Evolutionary conservation across 306 rosid genomes (phyloP), one percentile per base, ranked within the genome.

Genomic region (Arachis hypogaea): DNA sequence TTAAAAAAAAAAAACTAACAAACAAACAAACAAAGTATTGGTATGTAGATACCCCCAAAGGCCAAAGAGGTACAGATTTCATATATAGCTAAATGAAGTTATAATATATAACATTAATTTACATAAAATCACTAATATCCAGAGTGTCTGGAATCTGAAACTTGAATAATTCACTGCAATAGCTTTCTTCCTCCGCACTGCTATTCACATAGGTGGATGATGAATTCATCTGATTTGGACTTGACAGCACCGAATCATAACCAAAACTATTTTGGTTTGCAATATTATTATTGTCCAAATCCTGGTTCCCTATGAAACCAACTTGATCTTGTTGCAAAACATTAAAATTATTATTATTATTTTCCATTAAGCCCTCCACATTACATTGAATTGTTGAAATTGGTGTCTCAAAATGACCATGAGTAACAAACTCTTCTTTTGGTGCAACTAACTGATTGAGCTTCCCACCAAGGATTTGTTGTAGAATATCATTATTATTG

Each of bases 91-190:
- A 22, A 22, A 22, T 22, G 28, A 22, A 22, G 4, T 33, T 2
- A 33, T 33, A 33, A 33, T 33, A 33, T 33, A 14, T 36, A n/a
- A 54, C 47, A 2, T 63, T 8, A 67, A 71, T 81, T 81, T 80
- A 90, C 91, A 89, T 59, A 50, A 85, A 76, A 42, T 83, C 85
- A 64, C 44, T 78, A 43, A 92, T 81, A 41, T 88, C 90, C 73
- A 89, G 80, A 78, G 77, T 70, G 63, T 85, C 89, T 5, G 96
- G 96, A 73, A 89, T 85, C 72, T 85, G 89, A 33, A 92, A 92
- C 78, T 89, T 83, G 69, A 86, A 85, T 71, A 84, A 81, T 69
- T 79, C 77, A 77, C 93, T 83, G 78, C 89, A 81, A 68, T 60
- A 83, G 77, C 89, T 89, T 77, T 89, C 96, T 62, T 89, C 90